Conservation (phyloP, 495 filamentous ascomycete genomes). For the Neurospora terricola region DNA sequence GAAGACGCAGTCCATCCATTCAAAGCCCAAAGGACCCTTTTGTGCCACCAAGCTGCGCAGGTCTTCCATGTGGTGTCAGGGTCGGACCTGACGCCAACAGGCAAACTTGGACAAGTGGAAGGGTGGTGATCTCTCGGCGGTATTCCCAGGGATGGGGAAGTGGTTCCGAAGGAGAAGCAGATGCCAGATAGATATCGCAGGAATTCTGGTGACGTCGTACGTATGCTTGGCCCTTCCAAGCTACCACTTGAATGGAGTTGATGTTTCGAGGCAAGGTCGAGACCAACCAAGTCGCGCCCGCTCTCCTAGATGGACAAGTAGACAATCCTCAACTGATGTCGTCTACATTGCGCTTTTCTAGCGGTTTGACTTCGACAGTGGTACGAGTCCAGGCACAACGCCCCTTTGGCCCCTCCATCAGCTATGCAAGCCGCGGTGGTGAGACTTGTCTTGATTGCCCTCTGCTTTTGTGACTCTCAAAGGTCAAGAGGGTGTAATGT, state of each 20-base stretch:
- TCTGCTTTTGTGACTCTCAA: not conserved
- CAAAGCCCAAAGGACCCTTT: slow-evolving; percentile 2
- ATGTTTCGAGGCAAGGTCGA: not conserved
- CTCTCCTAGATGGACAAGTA: not conserved
- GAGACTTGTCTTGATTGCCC: not conserved
- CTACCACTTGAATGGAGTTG: not conserved
- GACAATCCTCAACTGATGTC: not conserved
- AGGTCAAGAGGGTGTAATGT: not conserved
- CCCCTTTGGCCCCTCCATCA: not conserved
- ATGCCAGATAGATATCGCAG: not conserved
- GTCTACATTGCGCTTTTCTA: not conserved
- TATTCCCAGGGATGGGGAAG: not conserved
- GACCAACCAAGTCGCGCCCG: not conserved
- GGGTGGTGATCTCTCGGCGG: not conserved
- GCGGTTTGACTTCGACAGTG: not conserved
- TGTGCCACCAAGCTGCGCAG: not conserved
- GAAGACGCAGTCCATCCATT: slow-evolving; percentile 7
- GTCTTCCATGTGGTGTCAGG: not conserved
- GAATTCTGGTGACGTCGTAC: not conserved
- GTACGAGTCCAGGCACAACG: not conserved
- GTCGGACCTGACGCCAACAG: not conserved
- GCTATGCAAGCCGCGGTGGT: not conserved
- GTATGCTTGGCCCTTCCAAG: not conserved
- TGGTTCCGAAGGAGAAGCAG: not conserved
- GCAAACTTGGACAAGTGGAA: not conserved